A percentile compares a stretch with the other conserved stretches of the same genome.
phyloP scores from a whole-genome alignment of 1,139 yeast genomes.

The Sugiyamaella novakii region DNA sequence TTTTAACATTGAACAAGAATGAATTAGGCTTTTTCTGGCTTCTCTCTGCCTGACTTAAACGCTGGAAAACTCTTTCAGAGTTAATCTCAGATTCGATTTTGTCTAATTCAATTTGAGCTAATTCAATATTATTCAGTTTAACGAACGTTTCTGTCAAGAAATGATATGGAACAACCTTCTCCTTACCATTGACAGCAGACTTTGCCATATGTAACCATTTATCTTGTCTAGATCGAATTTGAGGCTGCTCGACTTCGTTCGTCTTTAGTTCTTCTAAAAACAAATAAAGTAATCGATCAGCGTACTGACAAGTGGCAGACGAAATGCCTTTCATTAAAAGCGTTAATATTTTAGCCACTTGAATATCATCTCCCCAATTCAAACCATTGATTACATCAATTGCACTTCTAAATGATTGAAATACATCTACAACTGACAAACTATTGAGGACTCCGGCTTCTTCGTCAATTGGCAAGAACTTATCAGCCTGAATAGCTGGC shows the following conservation, averaged over 20 bases:
- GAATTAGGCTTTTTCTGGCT: constrained; percentile 41
- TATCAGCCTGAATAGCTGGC: constrained; percentile 58
- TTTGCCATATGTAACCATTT: constrained; percentile 47
- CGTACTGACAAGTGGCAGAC: constrained; percentile 59
- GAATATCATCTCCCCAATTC: constrained; percentile 64
- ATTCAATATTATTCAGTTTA: constrained; percentile 70
- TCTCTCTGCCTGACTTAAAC: constrained; percentile 28
- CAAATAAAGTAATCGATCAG: constrained; percentile 49
- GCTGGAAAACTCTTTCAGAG: constrained; percentile 48
- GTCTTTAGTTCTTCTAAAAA: constrained; percentile 51
- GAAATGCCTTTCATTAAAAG: constrained; percentile 62
- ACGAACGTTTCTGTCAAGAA: constrained; percentile 69
- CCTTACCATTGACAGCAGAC: constrained; percentile 46
- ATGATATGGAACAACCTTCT: constrained; percentile 51
- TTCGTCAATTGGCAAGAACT: constrained; percentile 56
- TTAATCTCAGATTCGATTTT: constrained; percentile 63
- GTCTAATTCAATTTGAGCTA: constrained; percentile 59
- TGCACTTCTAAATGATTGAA: constrained; percentile 62
- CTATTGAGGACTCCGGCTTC: constrained; percentile 47
- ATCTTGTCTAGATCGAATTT: constrained; percentile 38
- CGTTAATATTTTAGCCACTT: constrained; percentile 62
- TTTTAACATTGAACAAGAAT: constrained; percentile 65
- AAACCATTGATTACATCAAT: constrained; percentile 56
- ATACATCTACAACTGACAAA: constrained; percentile 67
- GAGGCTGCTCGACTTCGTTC: constrained; percentile 36